Conservation (phyloP, 1,284 basidiomycete genomes). For the Flammula alnicola region DNA sequence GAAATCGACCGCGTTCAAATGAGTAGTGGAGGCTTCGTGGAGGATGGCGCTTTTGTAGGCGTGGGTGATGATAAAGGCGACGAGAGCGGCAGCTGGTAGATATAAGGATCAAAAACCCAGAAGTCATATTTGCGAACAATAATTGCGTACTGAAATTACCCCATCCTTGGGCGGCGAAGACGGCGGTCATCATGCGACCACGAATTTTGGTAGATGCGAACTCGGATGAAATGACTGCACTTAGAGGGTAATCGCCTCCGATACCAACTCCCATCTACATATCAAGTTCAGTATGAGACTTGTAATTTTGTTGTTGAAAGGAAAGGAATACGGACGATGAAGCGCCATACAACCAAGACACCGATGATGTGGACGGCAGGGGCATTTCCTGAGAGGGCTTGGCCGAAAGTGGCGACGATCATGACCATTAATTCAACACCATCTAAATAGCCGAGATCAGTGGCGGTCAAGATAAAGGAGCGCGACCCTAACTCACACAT, state of each 20-base stretch:
- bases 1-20: conserved; percentile 56
- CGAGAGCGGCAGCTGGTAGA: conserved; percentile 61
- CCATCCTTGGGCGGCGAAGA: conserved; percentile 72
- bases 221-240: conserved; percentile 72
- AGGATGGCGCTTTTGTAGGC: conserved; percentile 73
- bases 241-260: conserved; percentile 73
- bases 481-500: conserved; percentile 55
- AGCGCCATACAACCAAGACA: conserved; percentile 71
- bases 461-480: neutral
- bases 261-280: conserved; percentile 70
- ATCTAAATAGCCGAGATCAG: conserved; percentile 49
- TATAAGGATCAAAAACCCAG: conserved; percentile 13
- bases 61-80: conserved; percentile 68
- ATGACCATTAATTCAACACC: conserved; percentile 75
- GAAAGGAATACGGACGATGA: conserved; percentile 47
- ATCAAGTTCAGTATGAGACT: conserved; percentile 22
- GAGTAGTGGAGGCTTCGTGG: conserved; percentile 43
- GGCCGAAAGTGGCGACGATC: conserved; percentile 63
- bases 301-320: conserved; percentile 19
- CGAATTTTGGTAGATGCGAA: conserved; percentile 76
- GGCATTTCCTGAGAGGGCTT: conserved; percentile 60
- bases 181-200: conserved; percentile 72
- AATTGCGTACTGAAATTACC: conserved; percentile 60
- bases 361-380: conserved; percentile 71
- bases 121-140: neutral